A percentile compares a stretch with the other conserved stretches of the same genome.
phyloP scores from a whole-genome alignment of 257 asterid genomes.

The Jacaranda copaia region DNA sequence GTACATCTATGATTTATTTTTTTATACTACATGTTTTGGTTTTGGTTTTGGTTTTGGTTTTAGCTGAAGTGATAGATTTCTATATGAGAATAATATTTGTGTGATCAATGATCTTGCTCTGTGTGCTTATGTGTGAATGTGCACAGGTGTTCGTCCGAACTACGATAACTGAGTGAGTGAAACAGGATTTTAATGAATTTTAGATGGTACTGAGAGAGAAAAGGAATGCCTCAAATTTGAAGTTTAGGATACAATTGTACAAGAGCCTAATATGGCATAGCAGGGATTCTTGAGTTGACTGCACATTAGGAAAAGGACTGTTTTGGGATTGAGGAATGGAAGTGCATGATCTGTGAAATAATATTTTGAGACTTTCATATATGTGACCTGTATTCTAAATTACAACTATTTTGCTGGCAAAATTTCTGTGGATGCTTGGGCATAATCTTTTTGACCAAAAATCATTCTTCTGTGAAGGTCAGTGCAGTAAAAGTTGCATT shows the following conservation, averaged over 20 bases:
- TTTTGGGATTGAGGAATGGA: neutral
- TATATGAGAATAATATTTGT: neutral
- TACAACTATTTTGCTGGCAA: conserved; percentile 7
- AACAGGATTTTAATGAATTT: conserved; percentile 30
- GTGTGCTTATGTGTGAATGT: conserved; percentile 8
- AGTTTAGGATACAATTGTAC: conserved; percentile 8
- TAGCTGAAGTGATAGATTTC: neutral
- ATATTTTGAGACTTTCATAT: conserved; percentile 21
- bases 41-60: neutral
- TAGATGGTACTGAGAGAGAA: conserved; percentile 24
- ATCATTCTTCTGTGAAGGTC: conserved; percentile 62
- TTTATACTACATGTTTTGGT: neutral
- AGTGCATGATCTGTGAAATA: neutral
- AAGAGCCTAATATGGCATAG: neutral
- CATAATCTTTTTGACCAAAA: conserved; percentile 13
- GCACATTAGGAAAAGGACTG: conserved; percentile 18
- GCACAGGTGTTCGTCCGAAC: conserved; percentile 27
- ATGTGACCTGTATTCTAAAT: neutral
- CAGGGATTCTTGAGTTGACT: conserved; percentile 14
- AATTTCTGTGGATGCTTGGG: conserved; percentile 7
- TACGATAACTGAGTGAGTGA: conserved; percentile 15
- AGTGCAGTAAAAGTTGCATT: conserved; percentile 92
- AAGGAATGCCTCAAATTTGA: neutral
- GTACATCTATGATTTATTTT: conserved; percentile 21
- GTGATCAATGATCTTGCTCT: neutral